phyloP scores from a whole-genome alignment of 2,329 filamentous ascomycete species.

The Trichoderma sp. region DNA sequence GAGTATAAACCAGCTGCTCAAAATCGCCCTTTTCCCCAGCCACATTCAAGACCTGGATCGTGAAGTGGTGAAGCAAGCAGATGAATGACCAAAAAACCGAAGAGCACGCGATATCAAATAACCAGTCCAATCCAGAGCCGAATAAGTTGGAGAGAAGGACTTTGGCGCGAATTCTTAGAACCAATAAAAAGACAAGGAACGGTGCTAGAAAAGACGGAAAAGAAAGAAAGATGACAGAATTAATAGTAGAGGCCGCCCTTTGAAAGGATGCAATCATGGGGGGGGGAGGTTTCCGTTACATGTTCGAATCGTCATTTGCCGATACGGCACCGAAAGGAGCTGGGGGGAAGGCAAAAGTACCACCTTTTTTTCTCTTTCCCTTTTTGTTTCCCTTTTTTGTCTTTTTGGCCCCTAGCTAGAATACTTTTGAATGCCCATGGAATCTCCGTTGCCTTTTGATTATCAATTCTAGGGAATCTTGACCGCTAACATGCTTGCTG shows the following conservation, averaged over 20 bases:
- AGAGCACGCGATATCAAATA: slow-evolving; percentile 3
- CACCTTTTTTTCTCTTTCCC: background rate
- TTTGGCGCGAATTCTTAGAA: background rate
- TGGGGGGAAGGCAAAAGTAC: background rate
- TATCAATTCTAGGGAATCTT: background rate
- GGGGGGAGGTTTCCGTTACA: background rate
- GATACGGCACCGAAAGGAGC: slow-evolving; percentile 3
- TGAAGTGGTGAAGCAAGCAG: background rate
- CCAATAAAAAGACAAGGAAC: background rate
- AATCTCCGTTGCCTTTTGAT: slow-evolving; percentile 5
- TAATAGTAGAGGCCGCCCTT: background rate
- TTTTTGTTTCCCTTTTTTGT: background rate
- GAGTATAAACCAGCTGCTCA: background rate
- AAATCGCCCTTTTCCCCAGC: background rate
- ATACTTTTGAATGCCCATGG: background rate
- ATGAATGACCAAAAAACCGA: background rate
- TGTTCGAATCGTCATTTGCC: background rate
- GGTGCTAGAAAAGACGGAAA: background rate
- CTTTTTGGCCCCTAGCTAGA: background rate
- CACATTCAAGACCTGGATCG: background rate
- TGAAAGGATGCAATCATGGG: background rate
- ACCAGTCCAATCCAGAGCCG: background rate
- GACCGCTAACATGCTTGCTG: background rate
- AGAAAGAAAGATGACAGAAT: background rate
- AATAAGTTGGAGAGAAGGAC: background rate